A percentile compares a stretch with the other conserved stretches of the same genome.
These are phyloP conservation scores for Beta corolliflora DNA, from an alignment of 179 eudicot species.

Conservation along the genomic window DNA sequence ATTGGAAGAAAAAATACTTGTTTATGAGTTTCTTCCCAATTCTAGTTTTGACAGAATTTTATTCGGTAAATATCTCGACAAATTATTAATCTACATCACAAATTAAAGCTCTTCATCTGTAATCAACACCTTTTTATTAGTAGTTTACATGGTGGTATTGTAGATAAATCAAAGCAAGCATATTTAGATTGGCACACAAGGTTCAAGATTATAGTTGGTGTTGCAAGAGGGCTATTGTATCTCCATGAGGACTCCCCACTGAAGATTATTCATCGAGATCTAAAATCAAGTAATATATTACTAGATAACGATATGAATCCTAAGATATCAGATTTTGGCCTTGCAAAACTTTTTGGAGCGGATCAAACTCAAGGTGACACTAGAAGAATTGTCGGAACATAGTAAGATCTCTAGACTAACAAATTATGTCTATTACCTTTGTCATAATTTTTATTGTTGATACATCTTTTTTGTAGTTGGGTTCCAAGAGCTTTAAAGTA, in stretches of 20 bases:
- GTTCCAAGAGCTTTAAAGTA: too few relatives aligned
- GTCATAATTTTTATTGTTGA: not conserved
- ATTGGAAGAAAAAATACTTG: constrained; percentile 18
- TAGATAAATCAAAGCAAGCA: constrained; percentile 27
- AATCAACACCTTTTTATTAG: not conserved
- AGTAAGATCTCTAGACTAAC: constrained; percentile 30
- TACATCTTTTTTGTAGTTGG: too few relatives aligned
- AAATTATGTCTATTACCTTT: not conserved
- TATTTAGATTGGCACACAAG: constrained; percentile 44
- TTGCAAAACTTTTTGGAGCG: constrained; percentile 48
- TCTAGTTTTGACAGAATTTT: constrained; percentile 26
- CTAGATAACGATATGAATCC: constrained; percentile 40
- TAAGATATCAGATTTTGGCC: constrained; percentile 56
- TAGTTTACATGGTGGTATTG: not conserved
- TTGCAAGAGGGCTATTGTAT: constrained; percentile 52
- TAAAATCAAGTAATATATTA: constrained; percentile 50
- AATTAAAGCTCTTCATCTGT: not conserved
- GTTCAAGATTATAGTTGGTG: constrained; percentile 40
- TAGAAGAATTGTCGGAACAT: constrained; percentile 49
- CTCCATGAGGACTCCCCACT: constrained; percentile 56
- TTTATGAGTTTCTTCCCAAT: constrained; percentile 30
- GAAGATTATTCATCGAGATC: constrained; percentile 52
- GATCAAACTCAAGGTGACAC: constrained; percentile 50
- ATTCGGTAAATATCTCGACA: constrained; percentile 12
- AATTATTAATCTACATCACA: not conserved